Evolutionary conservation across 2,329 filamentous ascomycete genomes (phyloP), one percentile per base, ranked within the genome.

Genomic region (Cladophialophora immunda): DNA sequence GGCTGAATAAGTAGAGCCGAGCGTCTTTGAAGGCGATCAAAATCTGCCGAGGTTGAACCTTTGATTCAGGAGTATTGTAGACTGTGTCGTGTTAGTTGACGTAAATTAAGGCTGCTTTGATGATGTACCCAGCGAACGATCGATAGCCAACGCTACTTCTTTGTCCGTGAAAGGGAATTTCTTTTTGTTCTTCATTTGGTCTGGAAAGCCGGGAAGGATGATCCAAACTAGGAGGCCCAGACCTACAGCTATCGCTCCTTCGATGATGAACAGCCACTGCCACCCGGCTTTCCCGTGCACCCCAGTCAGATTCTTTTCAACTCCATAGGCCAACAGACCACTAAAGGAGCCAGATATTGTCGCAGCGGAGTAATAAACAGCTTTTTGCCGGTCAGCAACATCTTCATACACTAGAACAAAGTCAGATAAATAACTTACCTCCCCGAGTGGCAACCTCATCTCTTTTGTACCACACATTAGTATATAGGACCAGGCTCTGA

Each of bases 291-390:
- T 77, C 0, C 89, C 89, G 2, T 19, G 19, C 3, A 58, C 52
- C 8, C 68, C 66, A 66, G 89, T 82, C 81, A 93, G 84, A 57
- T 89, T 86, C 17, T 81, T 80, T 0, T 86, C 88, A 60, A 93
- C 90, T 6, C 90, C 87, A 0, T 86, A 86, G 1, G 86, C 83
- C 38, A 89, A 85, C 9, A 89, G 77, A 1, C 89, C 90, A 0
- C 89, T 90, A 72, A 92, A 92, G 1, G 90, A 90, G 2, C 90
- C 89, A 0, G 88, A 89, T 22, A 93, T 84, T 30, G 92, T 80
- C 0, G 88, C 87, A 0, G 89, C 90, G 0, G 88, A 88, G 75
- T 63, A 67, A n/a, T n/a, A n/a, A n/a, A n/a, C n/a, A n/a, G n/a
- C n/a, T n/a, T n/a, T n/a, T n/a, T n/a, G n/a, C n/a, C n/a, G n/a